Percentiles rank a stretch among this genome's conserved stretches.
Conservation (phyloP, 169 alveolate species). For the Miamiensis avidus region DNA sequence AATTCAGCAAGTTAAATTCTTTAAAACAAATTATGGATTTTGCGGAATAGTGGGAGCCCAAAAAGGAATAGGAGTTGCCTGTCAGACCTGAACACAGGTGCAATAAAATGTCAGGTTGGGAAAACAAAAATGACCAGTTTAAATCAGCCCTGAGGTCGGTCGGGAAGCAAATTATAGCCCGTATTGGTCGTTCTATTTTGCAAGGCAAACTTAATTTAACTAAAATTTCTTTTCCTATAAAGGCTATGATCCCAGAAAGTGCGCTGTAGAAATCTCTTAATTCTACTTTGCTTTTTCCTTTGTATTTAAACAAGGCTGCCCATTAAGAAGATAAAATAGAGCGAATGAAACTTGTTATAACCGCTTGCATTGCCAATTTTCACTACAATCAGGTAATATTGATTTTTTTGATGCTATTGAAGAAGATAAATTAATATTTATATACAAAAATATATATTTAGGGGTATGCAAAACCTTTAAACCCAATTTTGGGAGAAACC, state of each 20-base stretch:
- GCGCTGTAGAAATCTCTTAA: slow-evolving; percentile 45
- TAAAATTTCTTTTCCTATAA: slow-evolving; percentile 67
- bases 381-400: neutral
- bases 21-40: no score
- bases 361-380: slow-evolving; percentile 51
- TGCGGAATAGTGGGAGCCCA: neutral
- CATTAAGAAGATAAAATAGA: slow-evolving; percentile 54
- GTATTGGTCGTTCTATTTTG: slow-evolving; percentile 63
- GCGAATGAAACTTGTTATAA: slow-evolving; percentile 59
- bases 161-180: slow-evolving; percentile 61
- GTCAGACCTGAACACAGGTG: neutral
- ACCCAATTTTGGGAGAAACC: slow-evolving; percentile 81
- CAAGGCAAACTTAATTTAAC: slow-evolving; percentile 70
- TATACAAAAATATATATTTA: no score
- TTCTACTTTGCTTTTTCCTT: slow-evolving; percentile 43
- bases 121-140: no score
- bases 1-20: no score
- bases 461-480: slow-evolving; percentile 63
- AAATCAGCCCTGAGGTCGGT: slow-evolving; percentile 34
- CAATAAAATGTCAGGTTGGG: neutral
- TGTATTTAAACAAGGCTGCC: slow-evolving; percentile 63
- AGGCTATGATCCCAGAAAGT: slow-evolving; percentile 63
- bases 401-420: no score
- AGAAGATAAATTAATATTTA: no score
- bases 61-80: neutral